phyloP scores from a whole-genome alignment of 257 asterid genomes.

The Haberlea rhodopensis region DNA sequence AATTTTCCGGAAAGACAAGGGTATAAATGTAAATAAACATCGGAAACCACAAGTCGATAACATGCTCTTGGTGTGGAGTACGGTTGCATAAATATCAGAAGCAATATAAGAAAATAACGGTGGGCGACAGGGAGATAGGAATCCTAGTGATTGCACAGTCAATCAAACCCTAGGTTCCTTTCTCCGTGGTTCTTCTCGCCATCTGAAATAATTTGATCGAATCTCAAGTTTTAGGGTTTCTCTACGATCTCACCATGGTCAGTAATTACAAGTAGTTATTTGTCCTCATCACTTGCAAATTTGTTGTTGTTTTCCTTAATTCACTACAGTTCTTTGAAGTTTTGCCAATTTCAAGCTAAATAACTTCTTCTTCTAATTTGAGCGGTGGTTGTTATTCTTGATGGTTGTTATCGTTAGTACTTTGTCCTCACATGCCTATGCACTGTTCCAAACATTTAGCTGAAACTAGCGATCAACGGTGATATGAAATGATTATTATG shows the following conservation, averaged over 20 bases:
- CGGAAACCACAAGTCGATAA: too few species aligned
- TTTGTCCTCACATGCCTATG: too few species aligned
- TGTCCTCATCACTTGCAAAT: not conserved
- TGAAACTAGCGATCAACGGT: not conserved
- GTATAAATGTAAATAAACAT: too few species aligned
- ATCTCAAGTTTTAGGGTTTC: not conserved
- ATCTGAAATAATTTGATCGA: not conserved
- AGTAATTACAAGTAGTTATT: not conserved
- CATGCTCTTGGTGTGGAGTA: too few species aligned
- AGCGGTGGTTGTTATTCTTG: not conserved
- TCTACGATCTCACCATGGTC: not conserved
- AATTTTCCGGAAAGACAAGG: too few species aligned
- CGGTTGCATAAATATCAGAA: not conserved
- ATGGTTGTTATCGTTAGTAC: not conserved
- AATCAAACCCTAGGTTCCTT: not conserved
- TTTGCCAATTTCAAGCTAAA: not conserved
- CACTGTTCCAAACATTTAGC: not conserved
- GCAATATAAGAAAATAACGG: not conserved
- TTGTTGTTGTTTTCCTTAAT: too few species aligned
- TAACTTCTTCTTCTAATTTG: not conserved
- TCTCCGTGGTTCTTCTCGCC: not conserved
- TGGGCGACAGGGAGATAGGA: not conserved
- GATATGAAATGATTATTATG: constrained; percentile 19
- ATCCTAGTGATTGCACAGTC: not conserved
- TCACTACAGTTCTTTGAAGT: too few species aligned